Evolutionary conservation across 768 basidiomycete species (phyloP), one percentile per base, ranked within the genome.

Genomic region (Psilocybe cyanescens): DNA sequence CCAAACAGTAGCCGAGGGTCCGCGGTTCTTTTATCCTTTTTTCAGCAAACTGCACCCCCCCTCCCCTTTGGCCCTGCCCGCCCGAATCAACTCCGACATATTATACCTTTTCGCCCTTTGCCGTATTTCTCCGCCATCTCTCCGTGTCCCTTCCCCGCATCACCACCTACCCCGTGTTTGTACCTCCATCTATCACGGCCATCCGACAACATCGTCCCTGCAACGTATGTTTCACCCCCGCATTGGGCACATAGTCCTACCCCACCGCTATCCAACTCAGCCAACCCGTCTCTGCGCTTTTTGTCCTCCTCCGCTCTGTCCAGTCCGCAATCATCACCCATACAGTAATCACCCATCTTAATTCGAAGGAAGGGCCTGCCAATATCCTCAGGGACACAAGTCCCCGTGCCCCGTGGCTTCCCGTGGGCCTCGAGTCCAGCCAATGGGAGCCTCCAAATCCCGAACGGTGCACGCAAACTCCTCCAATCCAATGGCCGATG

Each of bases 1-100:
- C 62, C 60, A 62, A 58, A 57, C 19, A 39, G 60, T 52, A 45
- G 14, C 67, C 67, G 61, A 60, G 66, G 69, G 67, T 67, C 62
- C 62, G 62, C 62, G 62, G 62, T 54, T 45, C 57, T 65, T 65
- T 57, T 53, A 16, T 35, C 49, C 44, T 53, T 55, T 41, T 48
- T 33, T 46, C 37, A 30, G 17, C 54, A 11, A 7, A 11, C 57
- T 52, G 55, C 56, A 41, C 19, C 54, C 55, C 24, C 24, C 24
- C 24, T 24, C 61, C 61, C 30, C 41, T 30, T 41, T 56, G 33
- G 45, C 28, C 24, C 24, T 24, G 24, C 24, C 47, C 19, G 19
- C 14, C 49, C 49, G 49, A 50, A 50, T 31, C 49, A 50, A 50
- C 49, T 50, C 49, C 51, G 31, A 53, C 8, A 8, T 50, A 50